Evolutionary conservation across 2,329 filamentous ascomycete species (phyloP).

Genomic region (Lanzia echinophila): DNA sequence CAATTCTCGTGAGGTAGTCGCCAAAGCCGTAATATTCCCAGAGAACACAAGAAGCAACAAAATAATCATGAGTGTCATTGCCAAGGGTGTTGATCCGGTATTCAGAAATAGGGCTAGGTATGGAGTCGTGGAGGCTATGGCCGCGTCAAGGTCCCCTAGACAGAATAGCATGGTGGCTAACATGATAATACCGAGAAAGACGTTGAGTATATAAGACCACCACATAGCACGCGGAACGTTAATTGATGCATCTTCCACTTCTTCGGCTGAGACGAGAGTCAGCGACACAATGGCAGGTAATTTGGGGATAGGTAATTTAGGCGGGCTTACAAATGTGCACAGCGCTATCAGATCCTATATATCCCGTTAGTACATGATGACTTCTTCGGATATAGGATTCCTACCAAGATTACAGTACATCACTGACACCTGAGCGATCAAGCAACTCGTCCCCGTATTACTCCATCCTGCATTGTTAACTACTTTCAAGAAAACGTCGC

Average conservation of each 20-base stretch:
- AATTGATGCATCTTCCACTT: slow-evolving; percentile 41
- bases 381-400: not conserved
- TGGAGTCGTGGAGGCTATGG: slow-evolving; percentile 39
- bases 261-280: slow-evolving; percentile 33
- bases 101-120: slow-evolving; percentile 37
- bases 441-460: slow-evolving; percentile 29
- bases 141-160: slow-evolving; percentile 30
- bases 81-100: slow-evolving; percentile 36
- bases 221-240: slow-evolving; percentile 44
- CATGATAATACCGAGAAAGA: slow-evolving; percentile 37
- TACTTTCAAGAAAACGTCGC: slow-evolving; percentile 29
- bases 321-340: slow-evolving; percentile 34
- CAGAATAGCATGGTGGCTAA: slow-evolving; percentile 33
- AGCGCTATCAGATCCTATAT: slow-evolving; percentile 20
- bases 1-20: slow-evolving; percentile 32
- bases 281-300: not conserved
- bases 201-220: slow-evolving; percentile 41
- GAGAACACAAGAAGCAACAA: slow-evolving; percentile 35
- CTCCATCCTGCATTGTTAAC: slow-evolving; percentile 31
- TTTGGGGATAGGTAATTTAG: too few species aligned
- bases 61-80: slow-evolving; percentile 41
- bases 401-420: slow-evolving; percentile 26
- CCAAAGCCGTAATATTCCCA: slow-evolving; percentile 34
- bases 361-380: not conserved
- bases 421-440: slow-evolving; percentile 32